Base-by-base conservation (phyloP, 108 stramenopile species). In the Fragilariopsis cylindrus region DNA sequence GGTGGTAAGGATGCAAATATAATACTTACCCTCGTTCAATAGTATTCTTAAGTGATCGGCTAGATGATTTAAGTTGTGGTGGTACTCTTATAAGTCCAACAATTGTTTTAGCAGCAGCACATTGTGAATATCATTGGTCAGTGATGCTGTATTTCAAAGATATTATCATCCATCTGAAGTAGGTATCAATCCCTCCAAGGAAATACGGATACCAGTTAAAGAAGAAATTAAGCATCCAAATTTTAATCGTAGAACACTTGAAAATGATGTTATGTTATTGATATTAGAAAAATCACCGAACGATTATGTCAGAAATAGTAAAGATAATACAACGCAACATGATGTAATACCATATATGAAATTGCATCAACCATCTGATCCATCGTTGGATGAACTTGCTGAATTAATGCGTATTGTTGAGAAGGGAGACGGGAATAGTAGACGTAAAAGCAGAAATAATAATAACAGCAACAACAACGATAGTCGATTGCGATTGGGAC, bases 11-110 rank as follows among this genome's bases (percentile, higher is more conserved):
- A 68, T 30, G 65, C 55, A 7, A 47, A 68, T 30, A 46, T 46
- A 7, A 8, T 0, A n/a, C n/a, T 0, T 68, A 44, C 19, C 66
- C 74, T 19, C 40, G 66, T 48, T 70, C 69, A 4, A 74, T 74
- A 15, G 76, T 64, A 39, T 57, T 9, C 13, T 41, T 76, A 13
- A 55, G 60, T 7, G 50, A 63, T 60, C 66, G 66, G 13, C 15
- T 60, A 43, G 65, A 54, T 42, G 45, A 62, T 45, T 53, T 76
- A 16, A 48, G 55, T 48, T 88, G 88, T 74, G 78, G 79, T 11
- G 88, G 85, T 9, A 48, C 74, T 8, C 76, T 88, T 5, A 76
- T 88, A 60, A 81, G 85, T 16, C 88, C 85, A 45, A 85, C 79
- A 48, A 42, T 83, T 15, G 57, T 88, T 11, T 11, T 88, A 57